phyloP scores from a whole-genome alignment of 2,329 filamentous ascomycete genomes.

The Massarina eburnea region DNA sequence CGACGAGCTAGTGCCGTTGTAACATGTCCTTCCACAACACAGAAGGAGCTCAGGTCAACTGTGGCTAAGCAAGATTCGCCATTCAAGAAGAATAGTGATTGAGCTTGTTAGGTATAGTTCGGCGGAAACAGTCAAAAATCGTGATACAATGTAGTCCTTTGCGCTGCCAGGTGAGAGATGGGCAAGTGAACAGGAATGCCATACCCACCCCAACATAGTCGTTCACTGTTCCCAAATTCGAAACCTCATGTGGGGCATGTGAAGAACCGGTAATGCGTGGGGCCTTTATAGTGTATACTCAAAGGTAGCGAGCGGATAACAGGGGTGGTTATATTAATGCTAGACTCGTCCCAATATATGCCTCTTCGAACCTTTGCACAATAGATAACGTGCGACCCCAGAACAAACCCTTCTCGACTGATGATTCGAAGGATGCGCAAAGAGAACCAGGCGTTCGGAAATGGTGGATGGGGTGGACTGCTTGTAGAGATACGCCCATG shows the following conservation, averaged over 20 bases:
- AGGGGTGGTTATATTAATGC: conserved; percentile 8
- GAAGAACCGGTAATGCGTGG: conserved; percentile 2
- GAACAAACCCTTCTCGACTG: not conserved
- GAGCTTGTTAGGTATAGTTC: conserved; percentile 55
- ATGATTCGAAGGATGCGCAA: not conserved
- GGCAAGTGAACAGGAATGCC: conserved; percentile 43
- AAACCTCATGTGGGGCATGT: not conserved
- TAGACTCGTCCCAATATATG: conserved; percentile 9
- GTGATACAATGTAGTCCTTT: conserved; percentile 67
- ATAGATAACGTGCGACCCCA: not conserved
- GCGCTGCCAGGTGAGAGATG: conserved; percentile 68
- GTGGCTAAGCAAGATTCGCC: conserved; percentile 64
- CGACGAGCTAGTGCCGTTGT: too few species aligned
- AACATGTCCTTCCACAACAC: too few species aligned
- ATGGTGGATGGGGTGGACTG: too few species aligned
- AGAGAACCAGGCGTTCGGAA: too few species aligned
- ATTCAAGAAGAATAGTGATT: conserved; percentile 58
- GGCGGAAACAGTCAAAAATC: conserved; percentile 58
- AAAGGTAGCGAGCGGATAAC: conserved; percentile 1
- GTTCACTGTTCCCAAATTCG: conserved; percentile 13
- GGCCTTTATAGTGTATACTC: not conserved
- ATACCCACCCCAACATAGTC: conserved; percentile 16
- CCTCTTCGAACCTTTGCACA: not conserved
- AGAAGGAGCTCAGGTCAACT: too few species aligned
- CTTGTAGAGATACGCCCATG: too few species aligned